Conservation (phyloP, 495 filamentous ascomycete genomes). For the Aspergillus taichungensis region DNA sequence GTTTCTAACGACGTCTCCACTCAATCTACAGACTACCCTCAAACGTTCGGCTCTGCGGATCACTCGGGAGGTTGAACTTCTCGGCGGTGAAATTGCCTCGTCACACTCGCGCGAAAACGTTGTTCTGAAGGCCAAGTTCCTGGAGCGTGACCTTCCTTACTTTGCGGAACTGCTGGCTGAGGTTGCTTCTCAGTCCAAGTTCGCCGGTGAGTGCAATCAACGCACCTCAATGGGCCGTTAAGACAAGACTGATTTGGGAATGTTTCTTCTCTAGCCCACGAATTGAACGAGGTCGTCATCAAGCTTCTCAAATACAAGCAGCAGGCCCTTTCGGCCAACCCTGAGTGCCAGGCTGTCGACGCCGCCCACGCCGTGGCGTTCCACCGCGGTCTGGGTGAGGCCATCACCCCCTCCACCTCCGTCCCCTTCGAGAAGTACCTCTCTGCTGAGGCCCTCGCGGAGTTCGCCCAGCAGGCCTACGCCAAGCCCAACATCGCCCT, state of each 20-base stretch:
- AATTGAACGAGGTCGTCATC: conserved; percentile 79
- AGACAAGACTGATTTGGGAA: background rate
- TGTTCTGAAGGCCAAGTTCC: conserved; percentile 85
- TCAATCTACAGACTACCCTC: conserved; percentile 59
- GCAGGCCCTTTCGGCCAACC: conserved; percentile 53
- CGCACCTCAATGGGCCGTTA: background rate
- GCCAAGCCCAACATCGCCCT: conserved; percentile 83
- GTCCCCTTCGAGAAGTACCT: conserved; percentile 70
- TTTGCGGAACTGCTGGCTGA: conserved; percentile 93
- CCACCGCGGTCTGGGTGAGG: conserved; percentile 81
- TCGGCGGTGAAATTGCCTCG: conserved; percentile 76
- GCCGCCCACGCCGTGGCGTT: conserved; percentile 84
- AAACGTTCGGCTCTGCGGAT: conserved; percentile 85
- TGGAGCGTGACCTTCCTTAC: conserved; percentile 92
- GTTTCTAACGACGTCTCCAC: conserved; percentile 4
- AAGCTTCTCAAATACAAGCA: conserved; percentile 63
- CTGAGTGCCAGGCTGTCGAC: conserved; percentile 68
- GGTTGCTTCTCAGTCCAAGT: conserved; percentile 80
- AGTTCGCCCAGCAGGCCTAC: conserved; percentile 70
- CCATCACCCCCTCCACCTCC: conserved; percentile 59
- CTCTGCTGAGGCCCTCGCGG: conserved; percentile 55
- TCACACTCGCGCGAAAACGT: conserved; percentile 90
- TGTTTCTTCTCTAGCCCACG: conserved; percentile 51
- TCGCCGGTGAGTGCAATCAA: conserved; percentile 61
- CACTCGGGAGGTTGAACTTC: conserved; percentile 85